Evolutionary conservation across 129 eudicot species (phyloP).

Genomic region (Centaurea solstitialis): DNA sequence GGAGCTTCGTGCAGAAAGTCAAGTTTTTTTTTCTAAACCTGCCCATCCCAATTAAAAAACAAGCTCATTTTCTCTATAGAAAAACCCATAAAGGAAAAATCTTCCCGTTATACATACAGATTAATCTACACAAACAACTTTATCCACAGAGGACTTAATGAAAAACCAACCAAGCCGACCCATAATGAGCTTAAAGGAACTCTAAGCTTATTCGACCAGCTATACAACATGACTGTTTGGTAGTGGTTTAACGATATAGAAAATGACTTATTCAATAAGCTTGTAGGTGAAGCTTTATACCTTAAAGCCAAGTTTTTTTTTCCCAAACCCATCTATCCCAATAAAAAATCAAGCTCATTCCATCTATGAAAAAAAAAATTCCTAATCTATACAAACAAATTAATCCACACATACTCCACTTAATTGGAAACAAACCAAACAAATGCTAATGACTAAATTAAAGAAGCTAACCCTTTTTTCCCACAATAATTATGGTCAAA

Average conservation of each 20-base stretch:
- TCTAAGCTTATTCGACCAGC: background rate
- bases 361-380: background rate
- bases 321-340: background rate
- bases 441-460: too few relatives aligned
- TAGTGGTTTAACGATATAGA: background rate
- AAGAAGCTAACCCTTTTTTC: background rate
- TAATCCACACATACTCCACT: background rate
- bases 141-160: too few relatives aligned
- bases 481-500: background rate
- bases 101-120: too few relatives aligned
- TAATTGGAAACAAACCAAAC: background rate
- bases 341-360: background rate
- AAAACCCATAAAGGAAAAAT: too few relatives aligned
- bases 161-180: too few relatives aligned
- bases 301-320: background rate
- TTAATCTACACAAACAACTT: too few relatives aligned
- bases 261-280: background rate
- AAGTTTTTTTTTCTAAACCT: too few relatives aligned
- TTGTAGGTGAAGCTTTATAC: background rate
- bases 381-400: background rate
- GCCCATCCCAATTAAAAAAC: too few relatives aligned
- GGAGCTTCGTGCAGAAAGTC: too few relatives aligned
- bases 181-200: background rate
- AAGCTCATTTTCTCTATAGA: too few relatives aligned
- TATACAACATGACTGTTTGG: too few relatives aligned